Evolutionary conservation across 2,329 filamentous ascomycete genomes (phyloP), one percentile per base, ranked within the genome.

Genomic region (Fusarium sp.): DNA sequence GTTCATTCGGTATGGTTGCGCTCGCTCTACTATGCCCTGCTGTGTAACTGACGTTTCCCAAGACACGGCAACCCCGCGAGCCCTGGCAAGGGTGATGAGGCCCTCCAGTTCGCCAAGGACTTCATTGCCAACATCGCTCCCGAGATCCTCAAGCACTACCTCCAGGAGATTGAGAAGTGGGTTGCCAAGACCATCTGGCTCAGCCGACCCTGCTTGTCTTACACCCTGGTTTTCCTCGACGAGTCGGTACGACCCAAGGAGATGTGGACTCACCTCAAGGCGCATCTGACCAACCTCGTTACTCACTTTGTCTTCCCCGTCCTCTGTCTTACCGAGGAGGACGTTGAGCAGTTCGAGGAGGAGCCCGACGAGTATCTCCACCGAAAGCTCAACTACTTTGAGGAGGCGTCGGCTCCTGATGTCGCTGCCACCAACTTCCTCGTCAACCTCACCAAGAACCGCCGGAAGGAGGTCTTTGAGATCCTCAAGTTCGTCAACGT

Each of bases 321-420:
- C 30, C 88, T 99, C 71, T 99, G 97, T 83, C 92, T 98, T 77
- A 94, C 93, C 23, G 91, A 95, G 73, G 96, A 98, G 71, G 97
- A 99, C 79, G 89, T 98, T 59, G 95, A 98, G 82, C 91, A 97
- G 76, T 99, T 99, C 81, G 92, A 97, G 81, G 93, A 95, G 14
- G 95, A 99, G 80, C 97, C 97, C 6, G 94, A 97, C 72, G 97
- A 99, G 83, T 99, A 98, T 81, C 91, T 99, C 45, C 97, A 99
- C 86, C 92, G 97, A 66, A 98, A 98, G 83, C 88, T 99, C 70
- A 99, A 98, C 84, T 98, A 96, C 81, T 99, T 97, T 82, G 97
- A 99, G 84, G 97, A 99, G 81, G 94, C 97, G 6, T 97, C 96
- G 0, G 93, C 97, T 18, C 97, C 97, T 8, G 97, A 98, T 82